These are phyloP conservation scores for Silene latifolia DNA, from an alignment of 148 eudicot species.

Conservation along the genomic window DNA sequence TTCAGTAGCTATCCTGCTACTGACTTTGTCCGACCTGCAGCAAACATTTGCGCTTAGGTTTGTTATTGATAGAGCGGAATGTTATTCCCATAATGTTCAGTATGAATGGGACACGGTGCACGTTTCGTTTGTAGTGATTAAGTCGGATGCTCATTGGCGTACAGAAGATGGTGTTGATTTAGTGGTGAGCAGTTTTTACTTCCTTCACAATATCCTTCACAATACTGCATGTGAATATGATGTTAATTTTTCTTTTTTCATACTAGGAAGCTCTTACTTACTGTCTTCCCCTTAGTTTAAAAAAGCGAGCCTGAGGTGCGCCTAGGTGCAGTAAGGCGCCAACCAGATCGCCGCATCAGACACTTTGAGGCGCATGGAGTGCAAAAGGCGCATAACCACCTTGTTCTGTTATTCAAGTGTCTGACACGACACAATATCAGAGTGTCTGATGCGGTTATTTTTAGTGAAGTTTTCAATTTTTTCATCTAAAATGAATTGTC, in stretches of 20 bases:
- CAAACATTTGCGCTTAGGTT: slow-evolving; percentile 62
- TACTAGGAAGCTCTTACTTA: neutral
- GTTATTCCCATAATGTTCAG: slow-evolving; percentile 80
- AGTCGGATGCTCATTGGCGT: slow-evolving; percentile 72
- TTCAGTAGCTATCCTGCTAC: slow-evolving; percentile 22
- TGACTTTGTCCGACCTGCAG: slow-evolving; percentile 41
- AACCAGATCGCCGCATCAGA: too few species aligned
- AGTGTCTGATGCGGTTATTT: too few species aligned
- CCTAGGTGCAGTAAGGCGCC: too few species aligned
- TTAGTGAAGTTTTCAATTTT: too few species aligned
- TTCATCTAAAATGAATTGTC: too few species aligned
- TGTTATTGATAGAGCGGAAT: slow-evolving; percentile 87
- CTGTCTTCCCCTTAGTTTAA: neutral
- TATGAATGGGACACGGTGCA: slow-evolving; percentile 66
- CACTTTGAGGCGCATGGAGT: too few species aligned
- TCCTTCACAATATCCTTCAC: neutral
- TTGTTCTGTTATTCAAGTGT: too few species aligned
- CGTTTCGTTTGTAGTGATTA: slow-evolving; percentile 78
- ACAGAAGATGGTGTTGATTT: slow-evolving; percentile 78
- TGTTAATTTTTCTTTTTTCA: neutral
- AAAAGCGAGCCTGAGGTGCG: too few species aligned
- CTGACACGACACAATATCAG: too few species aligned
- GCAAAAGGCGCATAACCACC: too few species aligned
- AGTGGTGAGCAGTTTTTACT: slow-evolving; percentile 48
- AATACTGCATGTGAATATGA: neutral